Evolutionary conservation across 2,329 filamentous ascomycete genomes (phyloP), one percentile per base, ranked within the genome.

Genomic region (Exophiala phaeomuriformis): DNA sequence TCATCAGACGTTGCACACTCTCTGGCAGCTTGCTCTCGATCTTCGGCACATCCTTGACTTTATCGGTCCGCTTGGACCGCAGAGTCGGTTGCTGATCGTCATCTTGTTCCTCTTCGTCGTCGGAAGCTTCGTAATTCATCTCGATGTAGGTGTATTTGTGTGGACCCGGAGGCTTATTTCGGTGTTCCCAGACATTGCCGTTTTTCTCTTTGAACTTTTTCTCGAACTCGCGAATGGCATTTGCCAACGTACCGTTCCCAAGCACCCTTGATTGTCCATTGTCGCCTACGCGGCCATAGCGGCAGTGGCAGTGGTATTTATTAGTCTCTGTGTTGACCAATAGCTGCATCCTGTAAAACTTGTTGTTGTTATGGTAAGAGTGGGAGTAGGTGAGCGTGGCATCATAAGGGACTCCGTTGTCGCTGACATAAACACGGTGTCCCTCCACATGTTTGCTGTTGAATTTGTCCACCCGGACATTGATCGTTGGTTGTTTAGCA

Each of bases 101-200:
- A 5, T 8, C 8, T 43, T 4, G 9, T 27, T 68, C 71, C 1
- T 75, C 68, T 12, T 71, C 77, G 0, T 81, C 78, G 0, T 78
- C 76, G n/a, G 83, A 80, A 53, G 88, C 85, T 46, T 85, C 81
- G 65, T 94, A 95, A 64, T 80, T 86, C 40, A 79, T 79, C 70
- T 94, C 88, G 7, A 95, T 77, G 65, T 89, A 95, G 2, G 85
- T 84, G 64, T 95, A 95, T 65, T 87, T 84, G 0, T 77, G 69
- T 8, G 70, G 69, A 63, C 80, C 85, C 0, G 86, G 66, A 1
- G 63, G 47, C 3, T 62, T 56, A 32, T 70, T 59, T 9, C 79
- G 71, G 49, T 80, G 65, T 4, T 67, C 68, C 78, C 78, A 81
- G 2, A 60, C 67, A 7, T 77, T 67, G 5, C 78, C 78, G 2